Percentiles rank a stretch among this genome's conserved stretches.
These are phyloP conservation scores for Candida quercuum DNA, from an alignment of 805 yeast species.

Conservation along the genomic window DNA sequence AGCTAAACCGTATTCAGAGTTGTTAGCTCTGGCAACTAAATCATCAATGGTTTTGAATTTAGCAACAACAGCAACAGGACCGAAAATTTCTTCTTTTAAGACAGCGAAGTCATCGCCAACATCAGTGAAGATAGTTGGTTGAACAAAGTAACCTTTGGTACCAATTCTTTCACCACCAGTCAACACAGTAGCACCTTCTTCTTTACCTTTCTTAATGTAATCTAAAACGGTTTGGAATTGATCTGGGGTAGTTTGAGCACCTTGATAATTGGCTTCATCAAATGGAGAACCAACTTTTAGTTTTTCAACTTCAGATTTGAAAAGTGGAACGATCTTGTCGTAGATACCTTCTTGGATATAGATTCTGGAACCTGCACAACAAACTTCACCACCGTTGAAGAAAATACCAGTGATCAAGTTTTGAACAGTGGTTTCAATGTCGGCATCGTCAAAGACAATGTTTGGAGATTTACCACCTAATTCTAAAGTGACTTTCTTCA, in stretches of 20 bases:
- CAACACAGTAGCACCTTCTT: constrained; percentile 50
- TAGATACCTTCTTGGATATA: constrained; percentile 57
- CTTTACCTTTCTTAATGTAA: constrained; percentile 52
- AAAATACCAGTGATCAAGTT: constrained; percentile 53
- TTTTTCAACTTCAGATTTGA: constrained; percentile 45
- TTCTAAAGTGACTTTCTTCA: constrained; percentile 64
- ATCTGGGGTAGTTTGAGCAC: constrained; percentile 59
- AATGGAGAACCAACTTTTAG: constrained; percentile 61
- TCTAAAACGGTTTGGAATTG: constrained; percentile 55
- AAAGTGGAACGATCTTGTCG: constrained; percentile 44
- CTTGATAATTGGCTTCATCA: constrained; percentile 51
- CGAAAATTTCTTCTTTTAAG: constrained; percentile 60
- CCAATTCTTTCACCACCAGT: constrained; percentile 58
- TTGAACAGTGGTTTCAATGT: constrained; percentile 40
- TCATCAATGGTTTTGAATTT: constrained; percentile 57
- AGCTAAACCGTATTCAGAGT: constrained; percentile 59
- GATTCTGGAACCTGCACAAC: constrained; percentile 66
- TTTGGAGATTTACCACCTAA: constrained; percentile 70
- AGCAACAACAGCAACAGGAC: constrained; percentile 58
- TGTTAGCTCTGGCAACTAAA: constrained; percentile 48
- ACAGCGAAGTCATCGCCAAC: constrained; percentile 46
- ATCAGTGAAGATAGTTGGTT: constrained; percentile 59
- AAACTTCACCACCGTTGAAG: constrained; percentile 67
- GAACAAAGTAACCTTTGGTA: constrained; percentile 52
- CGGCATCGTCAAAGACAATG: constrained; percentile 57